Evolutionary conservation across 768 basidiomycete genomes (phyloP).

Genomic region (Exsudoporus frostii): DNA sequence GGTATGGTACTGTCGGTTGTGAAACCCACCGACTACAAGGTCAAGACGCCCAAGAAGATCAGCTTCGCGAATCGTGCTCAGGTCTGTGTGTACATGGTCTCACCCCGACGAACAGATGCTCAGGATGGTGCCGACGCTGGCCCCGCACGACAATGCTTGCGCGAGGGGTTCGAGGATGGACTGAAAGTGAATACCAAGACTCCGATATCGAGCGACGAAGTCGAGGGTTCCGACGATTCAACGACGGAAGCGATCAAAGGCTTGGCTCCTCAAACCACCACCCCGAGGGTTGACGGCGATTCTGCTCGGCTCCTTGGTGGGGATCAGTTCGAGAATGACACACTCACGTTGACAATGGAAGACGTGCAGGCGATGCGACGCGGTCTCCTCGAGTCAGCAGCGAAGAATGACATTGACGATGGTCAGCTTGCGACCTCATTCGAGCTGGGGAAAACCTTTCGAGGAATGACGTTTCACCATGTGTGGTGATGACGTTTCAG

Average conservation of each 20-base stretch:
- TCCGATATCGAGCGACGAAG: neutral
- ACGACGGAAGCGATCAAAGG: neutral
- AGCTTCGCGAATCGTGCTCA: slow-evolving; percentile 24
- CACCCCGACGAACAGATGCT: slow-evolving; percentile 5
- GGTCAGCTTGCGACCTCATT: slow-evolving; percentile 19
- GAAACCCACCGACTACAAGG: slow-evolving; percentile 5
- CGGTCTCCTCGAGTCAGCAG: slow-evolving; percentile 6
- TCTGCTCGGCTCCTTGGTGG: neutral
- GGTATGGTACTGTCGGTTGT: slow-evolving; percentile 4
- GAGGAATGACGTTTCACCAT: slow-evolving; percentile 23
- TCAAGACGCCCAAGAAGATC: slow-evolving; percentile 26
- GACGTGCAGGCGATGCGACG: slow-evolving; percentile 17
- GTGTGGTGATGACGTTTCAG: slow-evolving; percentile 19
- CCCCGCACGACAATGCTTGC: neutral
- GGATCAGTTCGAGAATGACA: slow-evolving; percentile 2
- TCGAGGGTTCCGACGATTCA: neutral
- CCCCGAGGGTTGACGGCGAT: neutral
- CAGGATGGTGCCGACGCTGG: neutral
- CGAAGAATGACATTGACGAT: neutral
- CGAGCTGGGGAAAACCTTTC: slow-evolving; percentile 19
- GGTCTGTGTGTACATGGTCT: slow-evolving; percentile 17
- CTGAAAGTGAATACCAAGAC: neutral
- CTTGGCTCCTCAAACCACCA: neutral
- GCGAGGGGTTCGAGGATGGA: neutral
- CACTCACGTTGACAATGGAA: slow-evolving; percentile 17